phyloP scores from a whole-genome alignment of 1,284 basidiomycete genomes.

The Pterulicium gracile region DNA sequence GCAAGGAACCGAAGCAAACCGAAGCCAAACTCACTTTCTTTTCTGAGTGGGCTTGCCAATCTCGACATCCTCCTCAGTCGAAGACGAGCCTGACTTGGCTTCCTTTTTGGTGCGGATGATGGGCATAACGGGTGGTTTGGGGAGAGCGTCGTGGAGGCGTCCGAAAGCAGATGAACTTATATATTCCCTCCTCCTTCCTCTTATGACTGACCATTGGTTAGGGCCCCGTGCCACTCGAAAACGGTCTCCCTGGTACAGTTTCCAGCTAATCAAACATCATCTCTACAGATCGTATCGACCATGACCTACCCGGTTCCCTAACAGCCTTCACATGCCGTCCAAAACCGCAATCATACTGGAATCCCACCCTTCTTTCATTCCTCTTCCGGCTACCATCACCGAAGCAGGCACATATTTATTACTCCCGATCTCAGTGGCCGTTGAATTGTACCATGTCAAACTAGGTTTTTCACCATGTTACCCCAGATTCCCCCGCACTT shows the following conservation, averaged over 20 bases:
- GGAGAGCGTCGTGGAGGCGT: slow-evolving; percentile 17
- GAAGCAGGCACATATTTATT: slow-evolving; percentile 1
- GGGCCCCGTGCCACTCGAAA: not conserved
- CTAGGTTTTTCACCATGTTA: not conserved
- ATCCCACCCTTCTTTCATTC: not conserved
- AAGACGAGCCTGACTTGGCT: slow-evolving; percentile 43
- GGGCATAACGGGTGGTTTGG: slow-evolving; percentile 39
- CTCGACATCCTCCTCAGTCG: slow-evolving; percentile 48
- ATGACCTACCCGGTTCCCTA: too few relatives aligned
- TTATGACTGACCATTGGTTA: not conserved
- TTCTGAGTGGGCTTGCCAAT: slow-evolving; percentile 51
- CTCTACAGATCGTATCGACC: not conserved
- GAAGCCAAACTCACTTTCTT: slow-evolving; percentile 57
- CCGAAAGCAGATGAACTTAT: not conserved
- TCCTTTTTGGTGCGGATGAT: slow-evolving; percentile 57
- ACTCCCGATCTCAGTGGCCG: slow-evolving; percentile 1
- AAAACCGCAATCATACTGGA: too few relatives aligned
- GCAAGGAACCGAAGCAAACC: slow-evolving; percentile 27
- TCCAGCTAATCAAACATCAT: not conserved
- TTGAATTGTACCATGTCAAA: not conserved
- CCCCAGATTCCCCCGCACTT: slow-evolving; percentile 1
- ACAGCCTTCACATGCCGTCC: not conserved
- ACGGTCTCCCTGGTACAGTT: not conserved
- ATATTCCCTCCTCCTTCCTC: not conserved
- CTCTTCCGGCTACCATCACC: slow-evolving; percentile 1